Base-by-base conservation (phyloP, 2,329 filamentous ascomycete species). In the Malbranchea cinnamomea region DNA sequence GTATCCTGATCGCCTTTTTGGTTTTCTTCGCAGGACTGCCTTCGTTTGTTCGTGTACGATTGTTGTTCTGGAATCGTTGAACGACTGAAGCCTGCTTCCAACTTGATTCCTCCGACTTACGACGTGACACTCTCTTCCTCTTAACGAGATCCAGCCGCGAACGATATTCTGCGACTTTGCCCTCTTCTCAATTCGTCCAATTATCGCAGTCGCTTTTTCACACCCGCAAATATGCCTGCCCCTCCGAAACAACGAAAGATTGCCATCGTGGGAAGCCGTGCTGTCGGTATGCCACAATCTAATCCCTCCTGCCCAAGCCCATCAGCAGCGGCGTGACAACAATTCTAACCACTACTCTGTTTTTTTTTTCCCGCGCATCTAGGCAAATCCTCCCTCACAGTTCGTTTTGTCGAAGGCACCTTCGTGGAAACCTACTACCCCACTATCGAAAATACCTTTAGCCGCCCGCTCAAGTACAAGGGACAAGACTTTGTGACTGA, bases 351-450 rank as follows among this genome's bases (percentile, higher is more conserved):
- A 24, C 18, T 27, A 30, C 18, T 5, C 24, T 31, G 6, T 20
- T n/a, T 6, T 27, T 11, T 9, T 7, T 8, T 13, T 18, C 12
- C 10, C 17, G 9, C 4, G 8, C 29, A 16, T 39, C 10, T 13
- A 95, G 89, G 89, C 57, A 98, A 98, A 67, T 94, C 84, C 13
- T 95, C 87, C 32, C 74, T 98, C 41, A 92, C 89, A 8, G 89
- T 95, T 27, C 87, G 87, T 52, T 95, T 89, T 51, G 87, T 94
- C 50, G 89, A 98, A 54, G 84, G 84, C 39, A 85, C 93, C 60
- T 98, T 98, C 52, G 87, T 98, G 50, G 89, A 98, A 57, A 91
- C 81, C 57, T 98, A 98, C 61, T 98, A 98, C 56, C 89, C 89
- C 20, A 98, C 89, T 23, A 95, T 98, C 49, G 89, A 98, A 58